These are phyloP conservation scores for Reutealis trisperma DNA, from an alignment of 345 rosid genomes.

Conservation along the genomic window DNA sequence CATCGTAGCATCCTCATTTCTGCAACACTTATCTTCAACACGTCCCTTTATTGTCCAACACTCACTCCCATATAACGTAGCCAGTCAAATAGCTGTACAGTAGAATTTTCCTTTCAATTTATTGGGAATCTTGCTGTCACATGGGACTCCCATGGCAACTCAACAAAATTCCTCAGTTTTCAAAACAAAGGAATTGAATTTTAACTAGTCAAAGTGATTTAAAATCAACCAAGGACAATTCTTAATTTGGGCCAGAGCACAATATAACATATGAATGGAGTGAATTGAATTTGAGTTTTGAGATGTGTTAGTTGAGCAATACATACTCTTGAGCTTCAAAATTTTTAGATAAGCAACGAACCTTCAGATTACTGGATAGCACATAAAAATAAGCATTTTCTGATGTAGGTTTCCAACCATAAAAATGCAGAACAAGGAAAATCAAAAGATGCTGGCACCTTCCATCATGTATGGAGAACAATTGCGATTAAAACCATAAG, in stretches of 20 bases:
- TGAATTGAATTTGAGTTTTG: background rate
- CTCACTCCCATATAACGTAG: no score
- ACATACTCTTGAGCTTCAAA: background rate
- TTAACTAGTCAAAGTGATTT: background rate
- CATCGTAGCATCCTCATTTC: no score
- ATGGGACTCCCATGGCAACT: no score
- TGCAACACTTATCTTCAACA: no score
- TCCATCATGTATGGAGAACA: conserved; percentile 6
- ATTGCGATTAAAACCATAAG: conserved; percentile 4
- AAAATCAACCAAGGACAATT: background rate
- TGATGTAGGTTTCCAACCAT: background rate
- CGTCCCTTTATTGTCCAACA: no score
- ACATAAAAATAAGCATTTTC: background rate
- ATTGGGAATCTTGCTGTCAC: no score
- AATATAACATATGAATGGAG: background rate
- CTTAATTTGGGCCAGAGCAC: background rate
- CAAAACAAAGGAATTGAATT: background rate
- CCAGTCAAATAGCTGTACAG: no score
- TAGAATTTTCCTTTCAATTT: no score
- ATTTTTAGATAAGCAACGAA: background rate
- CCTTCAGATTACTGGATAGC: background rate
- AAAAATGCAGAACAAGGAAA: background rate
- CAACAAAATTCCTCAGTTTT: background rate
- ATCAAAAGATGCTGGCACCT: conserved; percentile 4
- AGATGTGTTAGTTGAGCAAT: background rate